These are phyloP conservation scores for Chaetomidium leptoderma DNA, from an alignment of 495 filamentous ascomycete species.

Conservation along the genomic window DNA sequence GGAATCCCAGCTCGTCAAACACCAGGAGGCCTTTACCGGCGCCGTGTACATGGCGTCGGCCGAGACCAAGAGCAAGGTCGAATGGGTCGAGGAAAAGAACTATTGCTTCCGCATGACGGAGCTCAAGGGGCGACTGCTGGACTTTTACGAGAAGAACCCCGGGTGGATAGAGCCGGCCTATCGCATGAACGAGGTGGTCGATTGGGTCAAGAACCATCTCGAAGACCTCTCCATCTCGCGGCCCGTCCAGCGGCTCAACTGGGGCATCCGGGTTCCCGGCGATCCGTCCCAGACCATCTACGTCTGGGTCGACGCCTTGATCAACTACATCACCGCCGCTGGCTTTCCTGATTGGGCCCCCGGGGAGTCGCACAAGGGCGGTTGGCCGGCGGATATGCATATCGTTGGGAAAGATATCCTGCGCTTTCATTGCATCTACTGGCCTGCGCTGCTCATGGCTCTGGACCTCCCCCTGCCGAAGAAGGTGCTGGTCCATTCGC, in stretches of 20 bases:
- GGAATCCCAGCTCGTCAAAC: constrained; percentile 63
- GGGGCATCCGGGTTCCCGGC: constrained; percentile 87
- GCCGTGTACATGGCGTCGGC: constrained; percentile 74
- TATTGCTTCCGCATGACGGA: constrained; percentile 91
- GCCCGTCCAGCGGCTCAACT: constrained; percentile 68
- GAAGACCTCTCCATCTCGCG: constrained; percentile 87
- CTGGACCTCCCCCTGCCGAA: constrained; percentile 78
- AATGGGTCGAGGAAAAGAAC: constrained; percentile 91
- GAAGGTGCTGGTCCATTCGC: constrained; percentile 79
- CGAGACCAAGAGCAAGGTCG: constrained; percentile 87
- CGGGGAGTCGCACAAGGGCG: constrained; percentile 48
- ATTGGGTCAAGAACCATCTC: constrained; percentile 64
- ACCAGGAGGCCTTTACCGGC: constrained; percentile 74
- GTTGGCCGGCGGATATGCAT: constrained; percentile 90
- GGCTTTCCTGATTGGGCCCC: constrained; percentile 76
- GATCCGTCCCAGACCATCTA: constrained; percentile 89
- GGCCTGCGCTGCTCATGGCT: constrained; percentile 93
- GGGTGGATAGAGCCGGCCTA: constrained; percentile 62
- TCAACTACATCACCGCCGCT: constrained; percentile 86
- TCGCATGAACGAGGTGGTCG: constrained; percentile 64
- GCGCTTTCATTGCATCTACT: constrained; percentile 95
- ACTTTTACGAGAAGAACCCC: constrained; percentile 71
- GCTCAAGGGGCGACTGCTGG: constrained; percentile 66
- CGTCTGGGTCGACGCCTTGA: constrained; percentile 93
- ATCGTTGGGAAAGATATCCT: constrained; percentile 95